Percentiles rank a stretch among this genome's conserved stretches.
Evolutionary conservation across 164 flowering plant genomes (phyloP).

Genomic region (Magnolia sinica): DNA sequence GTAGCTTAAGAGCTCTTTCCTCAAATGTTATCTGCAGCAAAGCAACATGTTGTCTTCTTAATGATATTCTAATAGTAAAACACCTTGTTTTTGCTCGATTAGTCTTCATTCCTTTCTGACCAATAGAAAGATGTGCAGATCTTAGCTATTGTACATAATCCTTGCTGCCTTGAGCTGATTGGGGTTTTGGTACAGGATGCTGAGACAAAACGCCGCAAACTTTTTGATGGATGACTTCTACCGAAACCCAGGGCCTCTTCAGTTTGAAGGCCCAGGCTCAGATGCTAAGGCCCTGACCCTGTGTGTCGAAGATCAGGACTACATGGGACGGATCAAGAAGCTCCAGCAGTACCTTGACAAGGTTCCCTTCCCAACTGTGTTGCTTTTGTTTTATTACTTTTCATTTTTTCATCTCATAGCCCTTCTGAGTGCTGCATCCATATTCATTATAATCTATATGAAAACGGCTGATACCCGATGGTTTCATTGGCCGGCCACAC

Average conservation of each 20-base stretch:
- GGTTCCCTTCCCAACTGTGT: conserved; percentile 33
- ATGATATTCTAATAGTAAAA: too few relatives aligned
- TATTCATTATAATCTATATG: too few relatives aligned
- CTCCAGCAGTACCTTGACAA: conserved; percentile 84
- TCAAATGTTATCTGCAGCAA: too few relatives aligned
- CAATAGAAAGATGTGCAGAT: neutral
- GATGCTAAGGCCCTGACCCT: conserved; percentile 76
- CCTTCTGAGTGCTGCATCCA: too few relatives aligned
- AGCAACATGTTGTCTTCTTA: too few relatives aligned
- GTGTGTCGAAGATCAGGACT: conserved; percentile 95
- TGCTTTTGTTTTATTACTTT: neutral
- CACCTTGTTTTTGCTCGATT: too few relatives aligned
- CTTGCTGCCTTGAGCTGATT: neutral
- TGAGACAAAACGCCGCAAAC: conserved; percentile 72
- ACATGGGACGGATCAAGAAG: conserved; percentile 97
- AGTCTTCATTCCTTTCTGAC: neutral
- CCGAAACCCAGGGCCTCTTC: conserved; percentile 98
- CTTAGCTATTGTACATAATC: neutral
- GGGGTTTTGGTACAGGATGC: conserved; percentile 47
- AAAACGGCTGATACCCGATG: too few relatives aligned
- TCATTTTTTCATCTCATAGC: too few relatives aligned
- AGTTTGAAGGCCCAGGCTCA: conserved; percentile 95
- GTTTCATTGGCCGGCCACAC: too few relatives aligned
- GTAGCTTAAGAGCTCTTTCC: too few relatives aligned
- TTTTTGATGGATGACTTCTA: conserved; percentile 87